These are phyloP conservation scores for Fennellomyces sp. DNA, from an alignment of 371 early-diverging fungal genomes.

Conservation along the genomic window DNA sequence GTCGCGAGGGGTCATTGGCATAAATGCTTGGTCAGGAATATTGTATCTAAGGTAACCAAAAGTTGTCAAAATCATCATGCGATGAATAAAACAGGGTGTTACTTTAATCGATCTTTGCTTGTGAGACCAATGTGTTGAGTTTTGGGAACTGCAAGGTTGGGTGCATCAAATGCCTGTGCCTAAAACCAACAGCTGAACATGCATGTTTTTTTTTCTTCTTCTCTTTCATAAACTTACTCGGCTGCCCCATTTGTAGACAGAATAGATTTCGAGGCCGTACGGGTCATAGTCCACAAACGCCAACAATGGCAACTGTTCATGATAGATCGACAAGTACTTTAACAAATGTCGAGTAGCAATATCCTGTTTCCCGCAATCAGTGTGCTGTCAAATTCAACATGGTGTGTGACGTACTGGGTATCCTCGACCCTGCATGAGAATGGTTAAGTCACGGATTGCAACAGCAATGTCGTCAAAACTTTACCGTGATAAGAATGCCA, in stretches of 20 bases:
- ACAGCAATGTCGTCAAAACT: not conserved
- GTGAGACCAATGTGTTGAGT: conserved; percentile 37
- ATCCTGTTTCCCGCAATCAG: too few relatives aligned
- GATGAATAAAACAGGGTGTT: not conserved
- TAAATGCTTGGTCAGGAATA: not conserved
- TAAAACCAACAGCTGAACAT: conserved; percentile 6
- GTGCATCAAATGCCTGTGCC: conserved; percentile 40
- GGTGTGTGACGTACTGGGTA: conserved; percentile 28
- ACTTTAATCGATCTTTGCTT: conserved; percentile 32
- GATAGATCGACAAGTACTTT: conserved; percentile 26
- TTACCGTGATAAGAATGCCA: conserved; percentile 45
- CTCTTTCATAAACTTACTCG: conserved; percentile 19
- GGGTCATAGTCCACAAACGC: conserved; percentile 51
- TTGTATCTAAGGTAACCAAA: not conserved
- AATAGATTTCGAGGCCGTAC: conserved; percentile 50
- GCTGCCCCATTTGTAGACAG: conserved; percentile 54
- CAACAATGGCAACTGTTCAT: conserved; percentile 24
- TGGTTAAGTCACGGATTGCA: not conserved
- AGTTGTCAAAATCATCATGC: too few relatives aligned
- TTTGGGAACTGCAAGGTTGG: conserved; percentile 34
- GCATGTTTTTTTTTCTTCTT: not conserved
- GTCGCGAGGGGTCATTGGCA: conserved; percentile 19
- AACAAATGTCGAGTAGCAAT: conserved; percentile 45
- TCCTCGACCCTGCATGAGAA: conserved; percentile 45
- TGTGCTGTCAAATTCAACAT: not conserved